Base-by-base conservation (phyloP, 306 rosid species). In the Citrullus mucosospermus region DNA sequence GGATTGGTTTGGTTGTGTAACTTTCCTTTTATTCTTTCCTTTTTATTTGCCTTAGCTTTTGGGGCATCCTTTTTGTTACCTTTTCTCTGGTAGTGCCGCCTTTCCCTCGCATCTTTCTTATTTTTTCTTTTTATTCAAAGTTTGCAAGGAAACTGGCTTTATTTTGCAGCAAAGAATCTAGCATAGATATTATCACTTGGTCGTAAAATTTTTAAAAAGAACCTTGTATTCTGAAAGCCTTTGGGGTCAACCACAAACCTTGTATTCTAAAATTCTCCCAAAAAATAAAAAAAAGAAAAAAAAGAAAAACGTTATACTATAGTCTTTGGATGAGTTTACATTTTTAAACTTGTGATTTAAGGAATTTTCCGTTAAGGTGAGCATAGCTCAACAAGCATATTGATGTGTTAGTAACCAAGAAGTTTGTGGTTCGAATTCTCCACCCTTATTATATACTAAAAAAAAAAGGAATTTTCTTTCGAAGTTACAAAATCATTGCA, bases 91-190 rank as follows among this genome's bases (percentile, higher is more conserved):
- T 25, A 39, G 36, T 77, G 56, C 60, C 55, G 6, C 77, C 60
- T 72, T 28, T 5, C 22, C 38, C 77, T 72, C 39, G 32, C 66
- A 72, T 75, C 84, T 78, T 80, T 87, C 78, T 65, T 54, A 51
- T 65, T 67, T 73, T 80, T 76, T 59, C 58, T 82, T 78, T 79
- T 48, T 78, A 36, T 20, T 61, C 59, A 53, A 53, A 72, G 20
- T 50, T 61, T 34, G 32, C 15, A 60, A 81, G 59, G 54, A 72
- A 61, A 53, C 67, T 18, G 41, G 80, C 60, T 36, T 77, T 82
- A 46, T 25, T 56, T 58, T 72, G 56, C 78, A 76, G 72, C 67
- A 76, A 79, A 80, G 72, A 63, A 69, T 77, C 80, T 63, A 54
- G 61, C 20, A 6, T 76, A 9, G 80, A 44, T 6, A 36, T 5